Base-by-base conservation (phyloP, 495 filamentous ascomycete genomes). In the Pyronema omphalodes region DNA sequence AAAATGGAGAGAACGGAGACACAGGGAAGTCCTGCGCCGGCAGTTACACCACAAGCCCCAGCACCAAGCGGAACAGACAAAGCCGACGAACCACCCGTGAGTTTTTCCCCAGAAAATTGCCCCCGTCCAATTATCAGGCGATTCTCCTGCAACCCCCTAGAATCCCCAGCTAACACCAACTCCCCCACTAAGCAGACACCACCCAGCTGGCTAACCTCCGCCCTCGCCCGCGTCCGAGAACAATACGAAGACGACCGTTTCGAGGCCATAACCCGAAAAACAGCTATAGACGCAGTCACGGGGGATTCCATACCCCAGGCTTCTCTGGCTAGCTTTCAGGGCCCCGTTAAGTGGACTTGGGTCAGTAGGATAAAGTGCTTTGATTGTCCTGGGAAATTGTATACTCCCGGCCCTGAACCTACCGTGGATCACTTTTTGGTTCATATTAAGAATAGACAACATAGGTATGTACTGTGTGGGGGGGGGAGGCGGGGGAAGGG, bases 371-470 rank as follows among this genome's bases (percentile, higher is more conserved):
- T 95, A 52, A 75, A 81, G 36, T 98, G 91, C 62, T 76, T 78
- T 41, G 91, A 95, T 64, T 95, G 91, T 68, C 84, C 89, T 1
- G 86, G 87, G 36, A 95, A 94, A 66, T 69, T 93, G 34, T 98
- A 98, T 66, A 94, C 83, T 0, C 82, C 86, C 1, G 83, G 84
- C 0, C 88, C 89, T 0, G 85, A 78, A 18, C 80, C 74, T 62
- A 86, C 87, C 0, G 81, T 64, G 9, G 63, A 65, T 29, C 65
- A 64, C 47, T 65, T 65, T 33, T 51, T 59, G 43, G 56, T 57
- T 14, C 63, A 65, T 65, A 55, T 65, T 47, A 65, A 58, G 33
- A 65, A 65, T 37, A 56, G 56, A 43, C 47, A 74, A 17, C 91
- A 95, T 70, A 79, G 81, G 62, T 77, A 84, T 61, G n/a, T n/a